A percentile compares a stretch with the other conserved stretches of the same genome.
These are phyloP conservation scores for Escovopsis sp. DNA, from an alignment of 2,329 filamentous ascomycete species.

Conservation along the genomic window DNA sequence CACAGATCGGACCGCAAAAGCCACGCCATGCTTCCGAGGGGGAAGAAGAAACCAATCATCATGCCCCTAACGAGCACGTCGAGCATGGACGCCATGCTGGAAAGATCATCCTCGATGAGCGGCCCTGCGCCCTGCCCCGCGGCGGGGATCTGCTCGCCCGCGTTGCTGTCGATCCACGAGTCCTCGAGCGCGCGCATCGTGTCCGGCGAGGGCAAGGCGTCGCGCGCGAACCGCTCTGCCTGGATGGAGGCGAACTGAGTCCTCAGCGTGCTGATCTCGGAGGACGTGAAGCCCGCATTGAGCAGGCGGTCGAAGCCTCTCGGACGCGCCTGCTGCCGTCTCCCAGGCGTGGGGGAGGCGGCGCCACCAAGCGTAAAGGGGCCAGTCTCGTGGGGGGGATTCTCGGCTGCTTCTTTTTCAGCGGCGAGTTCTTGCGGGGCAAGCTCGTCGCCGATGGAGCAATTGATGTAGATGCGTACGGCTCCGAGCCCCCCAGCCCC, in stretches of 20 bases:
- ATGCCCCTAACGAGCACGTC: slow-evolving; percentile 83
- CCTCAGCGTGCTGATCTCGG: slow-evolving; percentile 72
- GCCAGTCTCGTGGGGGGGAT: slow-evolving; percentile 28
- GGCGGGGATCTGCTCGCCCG: slow-evolving; percentile 22
- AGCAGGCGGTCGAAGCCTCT: slow-evolving; percentile 83
- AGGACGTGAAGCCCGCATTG: slow-evolving; percentile 60
- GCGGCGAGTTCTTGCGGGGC: slow-evolving; percentile 50
- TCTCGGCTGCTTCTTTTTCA: slow-evolving; percentile 39
- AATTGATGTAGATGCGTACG: slow-evolving; percentile 71
- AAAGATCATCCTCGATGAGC: slow-evolving; percentile 28
- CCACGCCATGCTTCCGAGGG: slow-evolving; percentile 74
- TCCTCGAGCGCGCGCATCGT: slow-evolving; percentile 71
- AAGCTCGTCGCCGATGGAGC: slow-evolving; percentile 70
- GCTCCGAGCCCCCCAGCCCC: slow-evolving; percentile 27
- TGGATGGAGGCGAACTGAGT: slow-evolving; percentile 83
- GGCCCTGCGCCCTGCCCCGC: slow-evolving; percentile 11
- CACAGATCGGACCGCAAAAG: slow-evolving; percentile 74
- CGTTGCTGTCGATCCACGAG: slow-evolving; percentile 69
- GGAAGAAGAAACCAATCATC: slow-evolving; percentile 89
- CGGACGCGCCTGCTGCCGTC: slow-evolving; percentile 18
- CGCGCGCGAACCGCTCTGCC: slow-evolving; percentile 66
- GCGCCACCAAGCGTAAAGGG: slow-evolving; percentile 4
- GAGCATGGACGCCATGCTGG: slow-evolving; percentile 39
- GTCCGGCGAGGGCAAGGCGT: slow-evolving; percentile 71
- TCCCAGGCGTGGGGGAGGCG: slow-evolving; percentile 6